phyloP scores from a whole-genome alignment of 306 rosid genomes.

The Gastrolobium villosum region DNA sequence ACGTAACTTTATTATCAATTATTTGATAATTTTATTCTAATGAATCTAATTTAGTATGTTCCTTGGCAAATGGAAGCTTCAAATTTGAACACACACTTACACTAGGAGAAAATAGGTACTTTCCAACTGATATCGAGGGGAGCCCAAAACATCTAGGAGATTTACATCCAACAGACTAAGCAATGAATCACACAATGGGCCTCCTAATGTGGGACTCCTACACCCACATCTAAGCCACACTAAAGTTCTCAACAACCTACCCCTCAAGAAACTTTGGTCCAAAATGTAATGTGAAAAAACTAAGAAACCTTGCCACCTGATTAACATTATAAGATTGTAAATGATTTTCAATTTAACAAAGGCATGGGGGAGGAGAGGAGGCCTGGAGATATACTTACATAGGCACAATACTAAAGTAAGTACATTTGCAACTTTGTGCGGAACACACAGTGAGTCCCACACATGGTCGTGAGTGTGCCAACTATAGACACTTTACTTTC shows the following conservation, averaged over 20 bases:
- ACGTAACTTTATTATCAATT: constrained; percentile 7
- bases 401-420: background rate
- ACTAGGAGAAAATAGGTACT: background rate
- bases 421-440: constrained; percentile 30
- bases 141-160: background rate
- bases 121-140: background rate
- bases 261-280: constrained; percentile 19
- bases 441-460: background rate
- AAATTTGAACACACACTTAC: background rate
- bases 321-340: constrained; percentile 25
- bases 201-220: background rate
- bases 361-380: constrained; percentile 25
- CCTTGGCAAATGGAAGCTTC: constrained; percentile 2
- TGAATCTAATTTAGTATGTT: constrained; percentile 30
- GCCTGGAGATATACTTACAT: constrained; percentile 22
- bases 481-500: constrained; percentile 19
- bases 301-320: constrained; percentile 26
- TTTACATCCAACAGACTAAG: background rate
- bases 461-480: constrained; percentile 28
- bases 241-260: background rate
- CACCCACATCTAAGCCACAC: constrained; percentile 25
- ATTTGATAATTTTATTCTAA: background rate
- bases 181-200: background rate
- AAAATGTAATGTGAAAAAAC: constrained; percentile 31
- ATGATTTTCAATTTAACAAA: constrained; percentile 21